These are phyloP conservation scores for Ilex paraguariensis DNA, from an alignment of 305 asterid genomes.

Conservation along the genomic window DNA sequence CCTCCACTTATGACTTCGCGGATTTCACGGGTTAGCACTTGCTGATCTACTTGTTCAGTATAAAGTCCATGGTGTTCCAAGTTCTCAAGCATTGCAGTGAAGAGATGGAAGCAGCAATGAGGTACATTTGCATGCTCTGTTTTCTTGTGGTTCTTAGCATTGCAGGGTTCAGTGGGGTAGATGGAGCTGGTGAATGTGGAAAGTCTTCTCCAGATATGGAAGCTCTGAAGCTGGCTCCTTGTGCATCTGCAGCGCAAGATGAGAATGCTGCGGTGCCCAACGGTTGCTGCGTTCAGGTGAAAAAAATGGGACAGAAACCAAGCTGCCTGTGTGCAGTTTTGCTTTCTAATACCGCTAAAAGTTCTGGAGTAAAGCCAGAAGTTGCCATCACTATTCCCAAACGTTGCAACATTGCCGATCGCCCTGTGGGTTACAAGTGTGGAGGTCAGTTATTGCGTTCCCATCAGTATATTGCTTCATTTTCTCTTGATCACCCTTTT, in stretches of 20 bases:
- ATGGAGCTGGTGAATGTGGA: conserved; percentile 60
- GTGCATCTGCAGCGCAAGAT: conserved; percentile 52
- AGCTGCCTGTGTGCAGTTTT: conserved; percentile 65
- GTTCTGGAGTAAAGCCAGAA: conserved; percentile 47
- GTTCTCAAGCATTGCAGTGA: not conserved
- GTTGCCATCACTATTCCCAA: conserved; percentile 67
- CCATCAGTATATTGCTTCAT: not conserved
- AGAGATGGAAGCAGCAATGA: conserved; percentile 29
- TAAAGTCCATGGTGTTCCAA: conserved; percentile 14
- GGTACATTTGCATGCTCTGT: conserved; percentile 30
- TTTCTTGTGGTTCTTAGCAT: conserved; percentile 21
- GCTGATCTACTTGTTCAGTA: conserved; percentile 15
- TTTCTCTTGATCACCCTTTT: not conserved
- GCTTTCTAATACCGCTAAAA: conserved; percentile 58
- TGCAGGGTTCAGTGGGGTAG: conserved; percentile 21
- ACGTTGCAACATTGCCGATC: conserved; percentile 60
- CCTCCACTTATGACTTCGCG: conserved; percentile 29
- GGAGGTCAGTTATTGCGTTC: conserved; percentile 31
- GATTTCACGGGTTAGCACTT: conserved; percentile 19
- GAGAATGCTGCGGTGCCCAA: conserved; percentile 34
- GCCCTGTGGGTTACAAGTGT: conserved; percentile 68
- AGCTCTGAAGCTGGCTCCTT: conserved; percentile 56
- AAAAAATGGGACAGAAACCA: conserved; percentile 49
- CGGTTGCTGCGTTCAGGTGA: conserved; percentile 52
- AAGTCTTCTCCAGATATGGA: conserved; percentile 47